Percentiles rank a stretch among this genome's conserved stretches.
phyloP scores from a whole-genome alignment of 768 basidiomycete species.

The Lactifluus volemus region DNA sequence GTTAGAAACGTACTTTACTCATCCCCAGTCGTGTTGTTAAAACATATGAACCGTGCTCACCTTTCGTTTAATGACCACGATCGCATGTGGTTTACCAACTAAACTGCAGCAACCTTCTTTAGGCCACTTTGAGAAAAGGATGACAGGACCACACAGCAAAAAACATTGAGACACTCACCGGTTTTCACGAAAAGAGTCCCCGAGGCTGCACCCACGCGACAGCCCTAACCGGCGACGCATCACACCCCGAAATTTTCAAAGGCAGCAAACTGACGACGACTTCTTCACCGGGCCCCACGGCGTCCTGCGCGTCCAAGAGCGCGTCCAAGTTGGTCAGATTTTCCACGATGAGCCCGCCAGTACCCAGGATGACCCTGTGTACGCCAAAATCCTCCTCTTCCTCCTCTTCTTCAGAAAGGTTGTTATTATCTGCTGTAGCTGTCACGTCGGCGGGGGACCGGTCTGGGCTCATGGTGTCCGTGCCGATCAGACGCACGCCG shows the following conservation, averaged over 20 bases:
- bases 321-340: slow-evolving; percentile 23
- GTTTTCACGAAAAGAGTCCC: background rate
- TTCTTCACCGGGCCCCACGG: background rate
- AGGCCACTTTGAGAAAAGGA: too few relatives aligned
- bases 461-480: slow-evolving; percentile 25
- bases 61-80: background rate
- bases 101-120: too few relatives aligned
- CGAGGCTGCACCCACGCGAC: slow-evolving; percentile 19
- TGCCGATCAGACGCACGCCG: slow-evolving; percentile 23
- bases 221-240: slow-evolving; percentile 26
- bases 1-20: slow-evolving; percentile 5
- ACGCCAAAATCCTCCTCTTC: slow-evolving; percentile 12
- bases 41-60: slow-evolving; percentile 3
- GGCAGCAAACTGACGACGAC: slow-evolving; percentile 22
- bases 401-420: too few relatives aligned
- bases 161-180: background rate
- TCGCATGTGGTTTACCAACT: background rate
- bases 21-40: slow-evolving; percentile 1
- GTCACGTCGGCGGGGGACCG: slow-evolving; percentile 15
- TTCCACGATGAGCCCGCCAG: slow-evolving; percentile 24
- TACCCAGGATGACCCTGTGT: slow-evolving; percentile 22
- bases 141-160: too few relatives aligned
- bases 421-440: background rate
- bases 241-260: slow-evolving; percentile 21
- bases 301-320: slow-evolving; percentile 9